Base-by-base conservation (phyloP, 257 asterid species). In the Solanum paucissectum region DNA sequence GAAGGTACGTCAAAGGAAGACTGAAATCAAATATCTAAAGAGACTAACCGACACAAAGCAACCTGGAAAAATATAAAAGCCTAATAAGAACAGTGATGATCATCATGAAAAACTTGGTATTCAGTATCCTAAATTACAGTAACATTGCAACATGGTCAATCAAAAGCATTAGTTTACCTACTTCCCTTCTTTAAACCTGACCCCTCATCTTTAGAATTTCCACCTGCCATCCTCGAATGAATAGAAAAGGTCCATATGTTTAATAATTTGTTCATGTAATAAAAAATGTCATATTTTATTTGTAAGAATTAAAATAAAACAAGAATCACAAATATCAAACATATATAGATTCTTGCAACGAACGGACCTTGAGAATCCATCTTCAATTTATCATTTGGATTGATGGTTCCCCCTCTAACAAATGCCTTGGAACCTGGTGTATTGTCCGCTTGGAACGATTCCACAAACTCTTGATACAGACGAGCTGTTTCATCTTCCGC, bases 191-290 rank as follows among this genome's bases (percentile, higher is more conserved):
- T 95, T 97, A 95, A 52, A 95, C 98, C 98, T 94, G 99, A 97
- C 94, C 98, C 98, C 98, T 93, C 98, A 97, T 97, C 99, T 95
- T 94, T 97, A 98, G 99, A 93, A 93, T 92, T 95, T 97, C 98
- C 98, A 97, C 99, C 99, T 95, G 98, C 97, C 98, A 97, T 97
- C 98, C 98, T 98, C 91, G 98, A 94, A 95, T 95, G 98, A 94
- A 94, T 94, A 93, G 93, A 93, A 94, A 94, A 97, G 97, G 97
- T 92, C 96, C 98, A 93, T 94, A 90, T 93, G 93, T 95, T 97
- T 97, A 95, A 93, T 92, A 94, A 95, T 88, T 94, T 86, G 90
- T 93, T 94, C 98, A 91, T 93, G 91, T 93, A 86, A 92, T 87
- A 14, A 92, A 88, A 90, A 91, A 89, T 91, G 92, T 88, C 66